Evolutionary conservation across 768 basidiomycete genomes (phyloP).

Genomic region (Macrolepiota dolichaula): DNA sequence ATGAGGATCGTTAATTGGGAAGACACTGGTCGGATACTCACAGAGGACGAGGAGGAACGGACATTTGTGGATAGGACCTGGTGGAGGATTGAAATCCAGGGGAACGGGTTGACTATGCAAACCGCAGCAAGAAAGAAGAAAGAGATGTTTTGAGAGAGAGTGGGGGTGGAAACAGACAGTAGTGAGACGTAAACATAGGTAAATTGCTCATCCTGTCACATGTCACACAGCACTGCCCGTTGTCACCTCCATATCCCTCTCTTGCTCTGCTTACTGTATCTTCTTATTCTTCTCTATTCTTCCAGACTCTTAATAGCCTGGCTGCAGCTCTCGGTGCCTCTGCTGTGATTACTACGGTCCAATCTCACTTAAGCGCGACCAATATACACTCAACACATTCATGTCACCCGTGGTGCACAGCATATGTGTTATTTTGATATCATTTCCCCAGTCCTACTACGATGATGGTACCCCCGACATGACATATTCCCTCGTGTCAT

Average conservation of each 20-base stretch:
- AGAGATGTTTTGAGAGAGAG: not conserved
- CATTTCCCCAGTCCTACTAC: not conserved
- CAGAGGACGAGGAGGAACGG: slow-evolving; percentile 43
- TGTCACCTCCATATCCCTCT: not conserved
- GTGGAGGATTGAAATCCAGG: not conserved
- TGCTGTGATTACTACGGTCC: not conserved
- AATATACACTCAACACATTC: not conserved
- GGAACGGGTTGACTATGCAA: slow-evolving; percentile 3
- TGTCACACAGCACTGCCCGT: slow-evolving; percentile 9
- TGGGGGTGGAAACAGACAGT: not conserved
- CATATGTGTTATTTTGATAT: not conserved
- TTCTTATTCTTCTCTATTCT: not conserved
- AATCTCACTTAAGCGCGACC: not conserved
- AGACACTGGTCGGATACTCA: slow-evolving; percentile 23
- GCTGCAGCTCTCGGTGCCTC: not conserved
- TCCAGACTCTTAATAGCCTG: not conserved
- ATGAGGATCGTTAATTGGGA: not conserved
- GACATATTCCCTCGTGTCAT: not conserved
- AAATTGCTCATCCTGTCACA: slow-evolving; percentile 1
- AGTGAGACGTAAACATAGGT: not conserved
- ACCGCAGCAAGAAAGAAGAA: slow-evolving; percentile 6
- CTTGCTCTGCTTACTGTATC: not conserved
- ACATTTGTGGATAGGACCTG: slow-evolving; percentile 28
- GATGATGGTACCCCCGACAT: not conserved
- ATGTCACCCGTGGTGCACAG: not conserved